Evolutionary conservation across 1,139 yeast genomes (phyloP).

Genomic region (Yamadazyma jaroonii): DNA sequence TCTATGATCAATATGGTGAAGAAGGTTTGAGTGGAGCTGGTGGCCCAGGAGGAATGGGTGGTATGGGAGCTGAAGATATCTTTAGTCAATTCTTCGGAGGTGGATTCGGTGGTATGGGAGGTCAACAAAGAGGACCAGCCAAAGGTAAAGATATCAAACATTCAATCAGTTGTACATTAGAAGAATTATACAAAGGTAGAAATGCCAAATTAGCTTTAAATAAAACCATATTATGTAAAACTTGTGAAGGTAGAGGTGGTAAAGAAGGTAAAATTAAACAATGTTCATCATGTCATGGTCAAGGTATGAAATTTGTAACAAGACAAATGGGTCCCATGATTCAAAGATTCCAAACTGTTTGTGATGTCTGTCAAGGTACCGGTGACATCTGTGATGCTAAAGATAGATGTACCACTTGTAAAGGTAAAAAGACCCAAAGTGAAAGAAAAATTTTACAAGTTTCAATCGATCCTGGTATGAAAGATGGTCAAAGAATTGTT

Average conservation of each 20-base stretch:
- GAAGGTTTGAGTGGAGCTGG: constrained; percentile 85
- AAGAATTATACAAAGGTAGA: constrained; percentile 93
- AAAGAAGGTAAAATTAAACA: constrained; percentile 86
- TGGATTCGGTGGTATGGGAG: constrained; percentile 51
- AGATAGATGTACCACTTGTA: constrained; percentile 85
- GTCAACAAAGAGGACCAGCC: constrained; percentile 80
- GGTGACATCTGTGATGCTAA: constrained; percentile 88
- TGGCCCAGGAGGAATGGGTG: constrained; percentile 71
- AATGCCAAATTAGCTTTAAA: constrained; percentile 90
- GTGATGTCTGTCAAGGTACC: constrained; percentile 90
- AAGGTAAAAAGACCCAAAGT: constrained; percentile 81
- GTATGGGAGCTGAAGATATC: constrained; percentile 80
- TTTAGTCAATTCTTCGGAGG: constrained; percentile 92
- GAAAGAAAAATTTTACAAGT: constrained; percentile 95
- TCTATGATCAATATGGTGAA: constrained; percentile 88
- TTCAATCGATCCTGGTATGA: constrained; percentile 96
- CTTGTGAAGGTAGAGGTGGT: constrained; percentile 96
- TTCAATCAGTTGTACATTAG: constrained; percentile 79
- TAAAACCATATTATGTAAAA: constrained; percentile 83
- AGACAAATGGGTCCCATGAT: constrained; percentile 99
- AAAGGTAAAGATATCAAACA: constrained; percentile 91
- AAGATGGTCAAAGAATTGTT: constrained; percentile 85
- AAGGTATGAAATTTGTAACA: constrained; percentile 88
- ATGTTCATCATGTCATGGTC: constrained; percentile 84
- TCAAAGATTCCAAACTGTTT: constrained; percentile 93